phyloP scores from a whole-genome alignment of 805 yeast genomes.

The Candida hispaniensis region DNA sequence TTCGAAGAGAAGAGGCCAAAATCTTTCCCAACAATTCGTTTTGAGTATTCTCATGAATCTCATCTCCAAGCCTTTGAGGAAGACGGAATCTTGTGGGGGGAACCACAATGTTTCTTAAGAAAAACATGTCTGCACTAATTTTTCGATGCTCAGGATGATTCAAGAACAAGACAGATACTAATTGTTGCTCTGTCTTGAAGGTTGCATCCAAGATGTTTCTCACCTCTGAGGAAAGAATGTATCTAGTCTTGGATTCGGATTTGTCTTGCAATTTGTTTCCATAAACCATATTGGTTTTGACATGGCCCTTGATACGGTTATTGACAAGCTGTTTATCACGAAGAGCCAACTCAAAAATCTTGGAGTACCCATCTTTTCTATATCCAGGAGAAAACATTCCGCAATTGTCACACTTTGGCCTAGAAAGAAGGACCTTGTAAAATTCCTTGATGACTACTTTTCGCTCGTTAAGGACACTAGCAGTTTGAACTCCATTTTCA shows the following conservation, averaged over 20 bases:
- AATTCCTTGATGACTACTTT: constrained; percentile 54
- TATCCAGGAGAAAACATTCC: constrained; percentile 89
- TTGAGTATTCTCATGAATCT: constrained; percentile 86
- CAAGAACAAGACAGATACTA: constrained; percentile 68
- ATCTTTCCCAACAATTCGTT: constrained; percentile 78
- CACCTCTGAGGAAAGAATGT: constrained; percentile 79
- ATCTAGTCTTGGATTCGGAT: constrained; percentile 61
- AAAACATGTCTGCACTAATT: constrained; percentile 70
- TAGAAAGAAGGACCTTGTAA: constrained; percentile 56
- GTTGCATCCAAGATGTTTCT: constrained; percentile 65
- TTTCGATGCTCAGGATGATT: constrained; percentile 53
- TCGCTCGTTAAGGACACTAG: constrained; percentile 80
- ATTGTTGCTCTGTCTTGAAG: constrained; percentile 59
- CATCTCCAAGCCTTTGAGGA: constrained; percentile 96
- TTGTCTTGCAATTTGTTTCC: constrained; percentile 30
- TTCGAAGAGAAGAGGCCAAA: constrained; percentile 65
- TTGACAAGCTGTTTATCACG: constrained; percentile 64
- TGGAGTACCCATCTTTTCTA: constrained; percentile 89
- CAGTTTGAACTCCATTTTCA: constrained; percentile 61
- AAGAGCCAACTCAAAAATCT: constrained; percentile 81
- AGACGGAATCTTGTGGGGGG: constrained; percentile 95
- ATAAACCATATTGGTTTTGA: constrained; percentile 60
- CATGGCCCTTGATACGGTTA: constrained; percentile 72
- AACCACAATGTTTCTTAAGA: constrained; percentile 76
- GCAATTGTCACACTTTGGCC: constrained; percentile 92